A percentile compares a stretch with the other conserved stretches of the same genome.
phyloP scores from a whole-genome alignment of 257 asterid species.

The Primulina huaijiensis region DNA sequence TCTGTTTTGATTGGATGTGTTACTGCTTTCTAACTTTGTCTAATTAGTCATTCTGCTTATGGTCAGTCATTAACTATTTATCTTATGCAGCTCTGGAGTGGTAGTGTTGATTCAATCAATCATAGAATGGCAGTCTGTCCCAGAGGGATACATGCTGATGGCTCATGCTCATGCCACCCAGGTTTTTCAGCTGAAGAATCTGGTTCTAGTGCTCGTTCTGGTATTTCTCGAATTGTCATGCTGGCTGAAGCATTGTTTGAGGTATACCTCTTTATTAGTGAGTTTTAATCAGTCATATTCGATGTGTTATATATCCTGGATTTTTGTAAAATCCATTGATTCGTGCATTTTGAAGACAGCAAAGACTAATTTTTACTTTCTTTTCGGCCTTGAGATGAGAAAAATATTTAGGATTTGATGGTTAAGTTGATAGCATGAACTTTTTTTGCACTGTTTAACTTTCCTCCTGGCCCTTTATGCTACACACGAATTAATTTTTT shows the following conservation, averaged over 20 bases:
- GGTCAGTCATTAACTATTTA: constrained; percentile 3
- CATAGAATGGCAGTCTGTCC: constrained; percentile 58
- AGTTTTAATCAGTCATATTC: neutral
- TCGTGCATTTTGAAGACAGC: constrained; percentile 1
- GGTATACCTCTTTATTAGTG: constrained; percentile 40
- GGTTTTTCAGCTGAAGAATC: constrained; percentile 53
- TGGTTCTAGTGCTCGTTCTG: constrained; percentile 66
- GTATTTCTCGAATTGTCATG: constrained; percentile 84
- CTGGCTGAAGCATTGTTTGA: constrained; percentile 95
- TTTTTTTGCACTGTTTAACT: neutral
- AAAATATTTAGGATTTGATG: constrained; percentile 3
- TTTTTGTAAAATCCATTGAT: too few species aligned
- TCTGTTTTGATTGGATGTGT: constrained; percentile 9
- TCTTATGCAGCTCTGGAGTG: constrained; percentile 63
- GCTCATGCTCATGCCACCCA: constrained; percentile 74
- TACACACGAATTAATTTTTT: neutral
- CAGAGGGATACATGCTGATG: constrained; percentile 65
- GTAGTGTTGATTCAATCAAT: constrained; percentile 41
- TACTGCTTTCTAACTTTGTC: constrained; percentile 8
- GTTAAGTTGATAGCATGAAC: constrained; percentile 15
- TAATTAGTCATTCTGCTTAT: neutral
- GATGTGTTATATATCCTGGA: constrained; percentile 16
- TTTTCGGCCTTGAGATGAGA: neutral
- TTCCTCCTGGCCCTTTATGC: constrained; percentile 13
- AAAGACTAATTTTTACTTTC: constrained; percentile 13